Evolutionary conservation across 495 filamentous ascomycete genomes (phyloP).

Genomic region (Penicillium alfredii): DNA sequence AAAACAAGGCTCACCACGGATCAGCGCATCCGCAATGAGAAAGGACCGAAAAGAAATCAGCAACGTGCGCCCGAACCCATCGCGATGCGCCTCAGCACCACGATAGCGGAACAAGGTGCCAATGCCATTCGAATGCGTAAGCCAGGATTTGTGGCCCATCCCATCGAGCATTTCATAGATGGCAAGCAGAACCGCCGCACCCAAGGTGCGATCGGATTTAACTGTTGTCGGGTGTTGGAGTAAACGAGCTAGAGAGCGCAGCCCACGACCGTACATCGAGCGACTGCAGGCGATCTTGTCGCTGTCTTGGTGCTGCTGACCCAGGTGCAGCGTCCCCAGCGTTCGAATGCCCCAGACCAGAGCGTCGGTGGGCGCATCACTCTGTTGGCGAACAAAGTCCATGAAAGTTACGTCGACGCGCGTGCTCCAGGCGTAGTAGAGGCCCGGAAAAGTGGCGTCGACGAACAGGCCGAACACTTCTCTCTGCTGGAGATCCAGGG

Average conservation of each 20-base stretch:
- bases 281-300: constrained; percentile 12
- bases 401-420: constrained; percentile 16
- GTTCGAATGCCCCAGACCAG: constrained; percentile 8
- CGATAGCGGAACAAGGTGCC: constrained; percentile 21
- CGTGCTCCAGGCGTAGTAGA: constrained; percentile 9
- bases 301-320: constrained; percentile 11
- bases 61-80: constrained; percentile 22
- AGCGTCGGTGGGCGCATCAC: constrained; percentile 4
- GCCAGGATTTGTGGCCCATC: constrained; percentile 23
- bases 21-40: constrained; percentile 22
- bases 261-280: constrained; percentile 13
- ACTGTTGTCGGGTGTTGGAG: constrained; percentile 10
- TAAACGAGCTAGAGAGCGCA: constrained; percentile 8
- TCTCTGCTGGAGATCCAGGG: constrained; percentile 15
- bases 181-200: constrained; percentile 20
- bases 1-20: constrained; percentile 22
- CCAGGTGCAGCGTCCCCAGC: constrained; percentile 9
- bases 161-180: constrained; percentile 30
- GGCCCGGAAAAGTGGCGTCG: constrained; percentile 11
- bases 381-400: constrained; percentile 16
- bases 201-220: constrained; percentile 15
- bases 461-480: constrained; percentile 16
- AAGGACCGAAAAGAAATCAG: constrained; percentile 27
- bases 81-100: constrained; percentile 18
- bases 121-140: constrained; percentile 30